Evolutionary conservation across 2,329 filamentous ascomycete species (phyloP).

Genomic region (Calonectria leucothoes): DNA sequence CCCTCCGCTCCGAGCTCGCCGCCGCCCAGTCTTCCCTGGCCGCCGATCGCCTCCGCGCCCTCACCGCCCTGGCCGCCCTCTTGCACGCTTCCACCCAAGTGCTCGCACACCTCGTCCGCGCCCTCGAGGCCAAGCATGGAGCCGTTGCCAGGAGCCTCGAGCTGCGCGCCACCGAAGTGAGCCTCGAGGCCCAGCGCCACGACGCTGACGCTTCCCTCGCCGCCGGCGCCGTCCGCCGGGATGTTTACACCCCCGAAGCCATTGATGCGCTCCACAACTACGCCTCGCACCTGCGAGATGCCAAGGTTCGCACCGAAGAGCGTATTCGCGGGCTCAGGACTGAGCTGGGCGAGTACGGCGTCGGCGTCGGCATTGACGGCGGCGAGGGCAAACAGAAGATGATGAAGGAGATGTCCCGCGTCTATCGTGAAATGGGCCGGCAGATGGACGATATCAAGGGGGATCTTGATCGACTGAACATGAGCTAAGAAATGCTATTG

Average conservation of each 20-base stretch:
- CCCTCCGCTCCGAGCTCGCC: conserved; percentile 50
- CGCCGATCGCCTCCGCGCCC: conserved; percentile 52
- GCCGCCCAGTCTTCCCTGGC: conserved; percentile 49
- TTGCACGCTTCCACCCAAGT: conserved; percentile 54
- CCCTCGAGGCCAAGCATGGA: conserved; percentile 67
- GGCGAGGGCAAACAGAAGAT: conserved; percentile 57
- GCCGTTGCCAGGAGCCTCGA: conserved; percentile 62
- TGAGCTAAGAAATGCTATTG: conserved; percentile 23
- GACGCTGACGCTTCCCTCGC: conserved; percentile 52
- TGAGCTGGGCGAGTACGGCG: conserved; percentile 63
- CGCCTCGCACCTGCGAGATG: conserved; percentile 60
- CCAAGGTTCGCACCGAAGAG: conserved; percentile 58
- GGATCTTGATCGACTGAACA: conserved; percentile 56
- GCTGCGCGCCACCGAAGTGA: conserved; percentile 59
- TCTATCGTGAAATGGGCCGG: conserved; percentile 61
- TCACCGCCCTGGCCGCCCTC: conserved; percentile 51
- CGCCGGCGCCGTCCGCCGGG: conserved; percentile 48
- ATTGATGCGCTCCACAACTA: conserved; percentile 59
- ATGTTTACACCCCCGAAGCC: conserved; percentile 60
- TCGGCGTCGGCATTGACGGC: conserved; percentile 49
- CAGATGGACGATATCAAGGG: conserved; percentile 61
- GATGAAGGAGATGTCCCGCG: conserved; percentile 65
- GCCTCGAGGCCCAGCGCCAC: conserved; percentile 56
- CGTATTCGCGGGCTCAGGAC: conserved; percentile 52
- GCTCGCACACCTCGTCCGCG: conserved; percentile 57